Percentiles rank a stretch among this genome's conserved stretches.
Evolutionary conservation across 2,329 filamentous ascomycete species (phyloP).

Genomic region (Xylariaceae sp.): DNA sequence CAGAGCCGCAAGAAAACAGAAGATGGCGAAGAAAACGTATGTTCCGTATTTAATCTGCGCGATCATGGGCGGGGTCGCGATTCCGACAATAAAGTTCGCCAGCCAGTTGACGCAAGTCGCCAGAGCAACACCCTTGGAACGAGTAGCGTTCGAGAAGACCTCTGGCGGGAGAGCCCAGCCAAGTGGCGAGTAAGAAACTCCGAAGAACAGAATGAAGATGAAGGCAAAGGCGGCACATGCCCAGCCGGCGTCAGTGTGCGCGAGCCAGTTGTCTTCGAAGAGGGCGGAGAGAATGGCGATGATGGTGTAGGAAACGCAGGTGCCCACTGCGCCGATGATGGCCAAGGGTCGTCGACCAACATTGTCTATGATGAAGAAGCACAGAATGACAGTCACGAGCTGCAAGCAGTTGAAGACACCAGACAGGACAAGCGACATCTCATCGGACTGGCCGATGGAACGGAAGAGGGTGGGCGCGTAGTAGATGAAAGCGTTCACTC

Average conservation of each 20-base stretch:
- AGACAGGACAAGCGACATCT: not conserved
- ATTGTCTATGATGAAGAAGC: constrained; percentile 36
- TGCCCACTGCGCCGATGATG: constrained; percentile 30
- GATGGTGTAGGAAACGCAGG: constrained; percentile 45
- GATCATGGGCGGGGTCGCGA: constrained; percentile 33
- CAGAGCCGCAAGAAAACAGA: constrained; percentile 41
- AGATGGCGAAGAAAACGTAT: constrained; percentile 51
- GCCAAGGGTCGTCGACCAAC: constrained; percentile 43
- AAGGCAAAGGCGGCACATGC: constrained; percentile 55
- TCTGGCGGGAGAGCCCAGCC: constrained; percentile 55
- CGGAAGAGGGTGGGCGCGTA: constrained; percentile 34
- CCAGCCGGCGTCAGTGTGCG: constrained; percentile 50
- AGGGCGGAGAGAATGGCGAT: constrained; percentile 49
- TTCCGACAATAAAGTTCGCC: constrained; percentile 24
- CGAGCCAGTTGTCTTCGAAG: constrained; percentile 40
- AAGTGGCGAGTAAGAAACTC: constrained; percentile 36
- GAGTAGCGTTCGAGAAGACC: constrained; percentile 53
- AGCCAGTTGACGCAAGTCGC: constrained; percentile 32
- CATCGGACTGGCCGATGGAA: not conserved
- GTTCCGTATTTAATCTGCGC: constrained; percentile 29
- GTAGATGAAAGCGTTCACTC: constrained; percentile 44
- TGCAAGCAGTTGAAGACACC: not conserved
- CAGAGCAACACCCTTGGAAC: constrained; percentile 57
- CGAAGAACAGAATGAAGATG: constrained; percentile 44
- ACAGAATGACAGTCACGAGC: not conserved